Conservation (phyloP, 23 red algal species). For the Gracilariopsis chorda region DNA sequence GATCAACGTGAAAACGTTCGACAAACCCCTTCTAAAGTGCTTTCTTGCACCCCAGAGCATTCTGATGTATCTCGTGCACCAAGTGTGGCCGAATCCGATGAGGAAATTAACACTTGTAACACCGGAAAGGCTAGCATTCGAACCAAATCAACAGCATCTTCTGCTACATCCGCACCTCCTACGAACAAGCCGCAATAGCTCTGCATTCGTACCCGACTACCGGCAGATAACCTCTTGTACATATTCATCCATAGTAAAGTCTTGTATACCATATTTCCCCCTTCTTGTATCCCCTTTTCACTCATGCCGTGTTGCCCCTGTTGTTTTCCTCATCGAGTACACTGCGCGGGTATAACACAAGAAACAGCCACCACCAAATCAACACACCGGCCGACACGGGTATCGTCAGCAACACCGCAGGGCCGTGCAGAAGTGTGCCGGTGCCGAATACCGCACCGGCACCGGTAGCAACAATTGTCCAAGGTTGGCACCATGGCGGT, state of each 20-base stretch:
- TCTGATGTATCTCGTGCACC: neutral
- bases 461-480: conserved; percentile 58
- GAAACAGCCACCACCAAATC: conserved; percentile 63
- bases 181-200: too few species aligned
- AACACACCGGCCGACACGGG: neutral
- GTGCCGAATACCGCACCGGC: neutral
- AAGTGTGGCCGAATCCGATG: conserved; percentile 6
- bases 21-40: neutral
- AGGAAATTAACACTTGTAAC: neutral
- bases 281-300: too few species aligned
- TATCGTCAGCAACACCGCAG: neutral
- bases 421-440: neutral
- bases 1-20: neutral
- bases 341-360: conserved; percentile 31
- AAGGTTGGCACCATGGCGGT: conserved; percentile 74
- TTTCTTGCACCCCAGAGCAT: neutral
- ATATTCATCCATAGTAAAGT: too few species aligned
- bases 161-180: neutral
- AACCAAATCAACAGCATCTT: neutral
- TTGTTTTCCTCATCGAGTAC: neutral
- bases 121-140: neutral
- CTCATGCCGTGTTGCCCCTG: neutral
- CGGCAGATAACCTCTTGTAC: too few species aligned
- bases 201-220: too few species aligned
- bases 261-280: too few species aligned